These are phyloP conservation scores for Fusarium poae DNA, from an alignment of 2,329 filamentous ascomycete species.

Conservation along the genomic window DNA sequence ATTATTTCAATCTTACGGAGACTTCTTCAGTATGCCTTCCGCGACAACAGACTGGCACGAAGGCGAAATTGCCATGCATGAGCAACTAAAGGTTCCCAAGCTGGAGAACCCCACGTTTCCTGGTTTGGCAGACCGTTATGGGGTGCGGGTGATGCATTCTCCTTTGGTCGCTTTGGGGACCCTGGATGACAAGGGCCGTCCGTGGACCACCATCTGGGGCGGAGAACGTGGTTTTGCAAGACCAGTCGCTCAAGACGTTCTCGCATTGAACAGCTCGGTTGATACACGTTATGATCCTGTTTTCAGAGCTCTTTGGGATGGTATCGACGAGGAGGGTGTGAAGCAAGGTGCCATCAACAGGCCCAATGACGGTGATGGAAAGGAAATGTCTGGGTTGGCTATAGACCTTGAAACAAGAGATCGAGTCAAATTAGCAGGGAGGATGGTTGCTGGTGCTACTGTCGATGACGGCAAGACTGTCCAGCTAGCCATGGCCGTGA, in stretches of 20 bases:
- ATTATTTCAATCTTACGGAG: constrained; percentile 11
- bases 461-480: constrained; percentile 54
- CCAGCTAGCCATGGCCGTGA: constrained; percentile 75
- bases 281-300: constrained; percentile 78
- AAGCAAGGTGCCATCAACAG: constrained; percentile 50
- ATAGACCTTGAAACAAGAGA: constrained; percentile 67
- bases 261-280: constrained; percentile 73
- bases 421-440: constrained; percentile 79
- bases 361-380: constrained; percentile 57
- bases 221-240: constrained; percentile 76
- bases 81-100: constrained; percentile 68
- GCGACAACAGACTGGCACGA: constrained; percentile 65
- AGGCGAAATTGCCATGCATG: constrained; percentile 76
- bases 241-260: constrained; percentile 70
- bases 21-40: constrained; percentile 47
- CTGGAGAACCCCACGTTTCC: constrained; percentile 75
- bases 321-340: constrained; percentile 58
- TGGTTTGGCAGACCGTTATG: constrained; percentile 72
- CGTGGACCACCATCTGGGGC: constrained; percentile 86
- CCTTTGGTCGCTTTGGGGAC: constrained; percentile 81
- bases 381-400: constrained; percentile 66
- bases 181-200: constrained; percentile 72
- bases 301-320: constrained; percentile 70
- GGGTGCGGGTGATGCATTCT: constrained; percentile 69
- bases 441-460: constrained; percentile 74